phyloP scores from a whole-genome alignment of 1,139 yeast species.

The Saccharomyces hybrid region DNA sequence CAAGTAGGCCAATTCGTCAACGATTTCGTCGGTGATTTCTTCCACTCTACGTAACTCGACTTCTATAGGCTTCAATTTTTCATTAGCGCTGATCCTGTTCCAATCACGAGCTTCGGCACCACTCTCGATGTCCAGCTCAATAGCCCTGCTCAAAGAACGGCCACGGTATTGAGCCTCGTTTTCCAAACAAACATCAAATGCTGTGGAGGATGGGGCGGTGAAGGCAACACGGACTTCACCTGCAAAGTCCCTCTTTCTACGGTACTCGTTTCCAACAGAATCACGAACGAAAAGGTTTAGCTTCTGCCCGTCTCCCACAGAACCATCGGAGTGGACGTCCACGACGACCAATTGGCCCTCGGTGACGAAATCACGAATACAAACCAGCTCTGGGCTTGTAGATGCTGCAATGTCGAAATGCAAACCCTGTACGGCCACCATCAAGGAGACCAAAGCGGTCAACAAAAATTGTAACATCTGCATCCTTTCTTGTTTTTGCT shows the following conservation, averaged over 20 bases:
- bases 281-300: slow-evolving; percentile 57
- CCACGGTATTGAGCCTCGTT: slow-evolving; percentile 45
- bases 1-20: slow-evolving; percentile 70
- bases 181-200: slow-evolving; percentile 85
- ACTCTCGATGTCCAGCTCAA: slow-evolving; percentile 86
- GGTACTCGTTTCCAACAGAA: slow-evolving; percentile 62
- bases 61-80: slow-evolving; percentile 87
- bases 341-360: slow-evolving; percentile 82
- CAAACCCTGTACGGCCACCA: slow-evolving; percentile 10
- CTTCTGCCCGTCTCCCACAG: slow-evolving; percentile 76
- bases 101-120: slow-evolving; percentile 98
- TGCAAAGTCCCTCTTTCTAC: slow-evolving; percentile 55
- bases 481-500: not conserved
- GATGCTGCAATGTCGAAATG: slow-evolving; percentile 35
- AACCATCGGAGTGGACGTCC: slow-evolving; percentile 65
- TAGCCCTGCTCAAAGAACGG: slow-evolving; percentile 45
- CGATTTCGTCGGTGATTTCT: slow-evolving; percentile 74
- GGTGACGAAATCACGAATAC: slow-evolving; percentile 84
- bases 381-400: slow-evolving; percentile 44
- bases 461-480: not conserved
- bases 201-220: slow-evolving; percentile 73
- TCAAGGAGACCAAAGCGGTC: slow-evolving; percentile 1
- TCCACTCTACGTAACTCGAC: slow-evolving; percentile 79
- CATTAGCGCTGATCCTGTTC: slow-evolving; percentile 89
- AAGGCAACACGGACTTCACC: slow-evolving; percentile 69